A percentile compares a stretch with the other conserved stretches of the same genome.
phyloP scores from a whole-genome alignment of 148 eudicot species.

The Simmondsia chinensis region DNA sequence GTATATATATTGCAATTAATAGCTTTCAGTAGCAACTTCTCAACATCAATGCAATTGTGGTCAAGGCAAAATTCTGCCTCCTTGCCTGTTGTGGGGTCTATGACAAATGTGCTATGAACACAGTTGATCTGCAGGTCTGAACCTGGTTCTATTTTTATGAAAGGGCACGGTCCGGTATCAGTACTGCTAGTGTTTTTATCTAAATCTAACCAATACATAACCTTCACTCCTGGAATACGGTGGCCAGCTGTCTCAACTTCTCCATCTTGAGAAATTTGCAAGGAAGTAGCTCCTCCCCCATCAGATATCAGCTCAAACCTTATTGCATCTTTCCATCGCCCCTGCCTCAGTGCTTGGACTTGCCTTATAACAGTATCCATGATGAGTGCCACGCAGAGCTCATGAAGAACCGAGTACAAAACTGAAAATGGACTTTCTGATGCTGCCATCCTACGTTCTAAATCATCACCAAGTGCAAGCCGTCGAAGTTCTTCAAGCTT shows the following conservation, averaged over 20 bases:
- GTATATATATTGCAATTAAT: conserved; percentile 86
- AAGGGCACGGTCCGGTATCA: conserved; percentile 63
- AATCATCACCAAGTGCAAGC: conserved; percentile 86
- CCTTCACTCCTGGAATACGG: conserved; percentile 80
- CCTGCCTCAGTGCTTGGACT: conserved; percentile 68
- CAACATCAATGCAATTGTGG: conserved; percentile 85
- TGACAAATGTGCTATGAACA: conserved; percentile 76
- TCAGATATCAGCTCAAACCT: conserved; percentile 89
- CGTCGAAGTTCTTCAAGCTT: conserved; percentile 77
- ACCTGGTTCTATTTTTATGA: conserved; percentile 84
- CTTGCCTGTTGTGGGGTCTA: conserved; percentile 77
- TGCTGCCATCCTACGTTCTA: conserved; percentile 98
- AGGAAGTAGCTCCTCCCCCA: conserved; percentile 40
- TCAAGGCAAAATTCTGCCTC: conserved; percentile 79
- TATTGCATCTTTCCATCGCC: conserved; percentile 98
- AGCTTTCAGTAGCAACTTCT: conserved; percentile 75
- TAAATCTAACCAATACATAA: conserved; percentile 82
- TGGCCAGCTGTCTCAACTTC: conserved; percentile 68
- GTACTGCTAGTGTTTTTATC: conserved; percentile 47
- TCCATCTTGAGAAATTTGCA: conserved; percentile 68
- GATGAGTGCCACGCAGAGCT: conserved; percentile 77
- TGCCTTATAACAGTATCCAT: conserved; percentile 98
- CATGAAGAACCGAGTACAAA: conserved; percentile 85
- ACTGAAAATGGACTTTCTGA: conserved; percentile 71
- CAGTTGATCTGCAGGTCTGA: conserved; percentile 78